phyloP scores from a whole-genome alignment of 106 monocot genomes.

The Dendrobium catenatum region DNA sequence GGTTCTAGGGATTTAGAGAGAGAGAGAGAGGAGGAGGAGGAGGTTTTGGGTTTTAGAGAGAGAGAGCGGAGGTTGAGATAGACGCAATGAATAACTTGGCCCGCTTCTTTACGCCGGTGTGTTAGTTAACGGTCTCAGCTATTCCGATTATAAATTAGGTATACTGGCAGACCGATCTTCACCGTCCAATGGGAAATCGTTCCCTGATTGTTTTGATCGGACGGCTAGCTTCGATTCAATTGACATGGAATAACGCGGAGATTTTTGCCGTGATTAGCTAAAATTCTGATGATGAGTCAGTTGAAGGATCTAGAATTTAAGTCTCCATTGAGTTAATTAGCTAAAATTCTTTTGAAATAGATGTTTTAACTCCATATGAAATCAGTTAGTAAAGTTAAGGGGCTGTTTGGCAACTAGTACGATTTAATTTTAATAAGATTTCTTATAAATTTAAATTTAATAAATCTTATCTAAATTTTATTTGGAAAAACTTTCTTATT shows the following conservation, averaged over 20 bases:
- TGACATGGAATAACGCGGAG: not conserved
- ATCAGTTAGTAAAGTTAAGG: too few species aligned
- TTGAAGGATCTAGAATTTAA: too few species aligned
- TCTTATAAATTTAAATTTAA: too few species aligned
- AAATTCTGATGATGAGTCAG: too few species aligned
- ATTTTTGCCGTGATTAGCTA: too few species aligned
- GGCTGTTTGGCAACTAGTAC: too few species aligned
- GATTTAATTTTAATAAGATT: too few species aligned
- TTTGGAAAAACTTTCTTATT: too few species aligned
- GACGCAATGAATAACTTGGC: not conserved
- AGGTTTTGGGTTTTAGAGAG: not conserved
- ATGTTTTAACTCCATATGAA: too few species aligned
- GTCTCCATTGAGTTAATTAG: too few species aligned
- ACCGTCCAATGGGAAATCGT: not conserved
- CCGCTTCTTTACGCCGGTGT: not conserved
- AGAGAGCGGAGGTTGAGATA: constrained; percentile 3
- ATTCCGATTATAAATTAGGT: constrained; percentile 5
- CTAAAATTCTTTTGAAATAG: too few species aligned
- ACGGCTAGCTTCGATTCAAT: not conserved
- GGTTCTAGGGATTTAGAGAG: constrained; percentile 2
- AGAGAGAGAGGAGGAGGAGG: not conserved
- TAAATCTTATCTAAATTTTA: too few species aligned
- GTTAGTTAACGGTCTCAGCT: constrained; percentile 7
- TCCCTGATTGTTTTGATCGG: not conserved
- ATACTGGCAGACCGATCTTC: not conserved